phyloP scores from a whole-genome alignment of 1,139 yeast genomes.

The Yarrowia galli region DNA sequence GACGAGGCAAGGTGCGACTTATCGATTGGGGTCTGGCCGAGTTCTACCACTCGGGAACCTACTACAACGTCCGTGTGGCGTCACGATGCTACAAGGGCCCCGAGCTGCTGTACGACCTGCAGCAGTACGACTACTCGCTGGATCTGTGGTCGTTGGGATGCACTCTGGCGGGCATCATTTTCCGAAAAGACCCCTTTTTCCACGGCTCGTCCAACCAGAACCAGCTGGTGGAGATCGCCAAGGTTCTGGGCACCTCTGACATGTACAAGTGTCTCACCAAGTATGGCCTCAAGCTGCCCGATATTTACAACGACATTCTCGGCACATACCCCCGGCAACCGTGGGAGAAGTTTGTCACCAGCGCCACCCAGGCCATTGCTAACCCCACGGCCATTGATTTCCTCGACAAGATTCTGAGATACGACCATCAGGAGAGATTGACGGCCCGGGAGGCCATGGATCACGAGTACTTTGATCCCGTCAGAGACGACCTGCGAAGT shows the following conservation, averaged over 20 bases:
- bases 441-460: slow-evolving; percentile 96
- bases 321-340: slow-evolving; percentile 84
- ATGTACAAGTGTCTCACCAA: slow-evolving; percentile 74
- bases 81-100: slow-evolving; percentile 99
- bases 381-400: slow-evolving; percentile 79
- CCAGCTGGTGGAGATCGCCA: slow-evolving; percentile 92
- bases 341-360: slow-evolving; percentile 84
- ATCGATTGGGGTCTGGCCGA: slow-evolving; percentile 99
- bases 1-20: slow-evolving; percentile 69
- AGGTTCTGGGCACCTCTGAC: slow-evolving; percentile 90
- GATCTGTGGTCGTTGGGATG: slow-evolving; percentile 98
- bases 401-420: slow-evolving; percentile 80
- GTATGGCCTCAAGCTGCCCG: slow-evolving; percentile 77
- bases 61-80: slow-evolving; percentile 96
- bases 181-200: slow-evolving; percentile 96
- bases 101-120: slow-evolving; percentile 89
- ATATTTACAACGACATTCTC: slow-evolving; percentile 79
- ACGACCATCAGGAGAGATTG: slow-evolving; percentile 93
- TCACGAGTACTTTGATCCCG: slow-evolving; percentile 71
- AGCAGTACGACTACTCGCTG: slow-evolving; percentile 91
- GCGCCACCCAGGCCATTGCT: slow-evolving; percentile 73
- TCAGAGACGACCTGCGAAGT: slow-evolving; percentile 44
- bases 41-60: slow-evolving; percentile 93
- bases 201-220: slow-evolving; percentile 96
- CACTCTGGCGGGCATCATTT: slow-evolving; percentile 96